Base-by-base conservation (phyloP, 768 basidiomycete species). In the Agaricus sinodeliciosus region DNA sequence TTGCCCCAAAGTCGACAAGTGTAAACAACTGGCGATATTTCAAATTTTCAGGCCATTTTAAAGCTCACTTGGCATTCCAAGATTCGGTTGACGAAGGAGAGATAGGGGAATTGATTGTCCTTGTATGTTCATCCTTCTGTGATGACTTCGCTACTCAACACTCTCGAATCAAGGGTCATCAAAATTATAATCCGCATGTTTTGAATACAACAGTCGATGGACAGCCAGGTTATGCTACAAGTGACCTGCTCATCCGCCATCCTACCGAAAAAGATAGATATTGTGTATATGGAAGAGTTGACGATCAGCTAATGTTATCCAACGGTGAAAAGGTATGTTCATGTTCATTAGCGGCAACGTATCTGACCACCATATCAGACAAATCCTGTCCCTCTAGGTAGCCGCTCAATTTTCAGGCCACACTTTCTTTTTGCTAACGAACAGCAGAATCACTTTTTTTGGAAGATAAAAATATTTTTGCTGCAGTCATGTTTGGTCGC, bases 231-330 rank as follows among this genome's bases (percentile, higher is more conserved):
- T 75, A 68, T 48, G 65, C 68, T 9, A 73, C 72, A 0, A 66
- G 60, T 37, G 76, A 76, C 49, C 63, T 77, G 1, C 49, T 77
- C n/a, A 31, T 65, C 16, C 68, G 58, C 4, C 74, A 78, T 58
- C 73, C 75, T 6, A 63, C 63, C 0, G 67, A 71, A 15, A 59
- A 59, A 1, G 61, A 62, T 6, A 55, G 64, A 11, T 76, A 66
- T 62, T 68, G 60, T 43, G 55, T 76, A 1, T 66, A 60, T 45
- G 76, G 76, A 1, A 62, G 77, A 11, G 62, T 59, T 8, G 76
- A 77, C 52, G 76, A 78, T 50, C 75, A 76, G 58, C 71, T 78
- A 39, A 71, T 72, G 61, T 65, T 72, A 36, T 65, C 60, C 28
- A 73, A 39, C 7, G 54, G 54, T 8, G 54, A 55, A n/a, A 69